phyloP scores from a whole-genome alignment of 441 rosid genomes.

The Erodium moschatum region DNA sequence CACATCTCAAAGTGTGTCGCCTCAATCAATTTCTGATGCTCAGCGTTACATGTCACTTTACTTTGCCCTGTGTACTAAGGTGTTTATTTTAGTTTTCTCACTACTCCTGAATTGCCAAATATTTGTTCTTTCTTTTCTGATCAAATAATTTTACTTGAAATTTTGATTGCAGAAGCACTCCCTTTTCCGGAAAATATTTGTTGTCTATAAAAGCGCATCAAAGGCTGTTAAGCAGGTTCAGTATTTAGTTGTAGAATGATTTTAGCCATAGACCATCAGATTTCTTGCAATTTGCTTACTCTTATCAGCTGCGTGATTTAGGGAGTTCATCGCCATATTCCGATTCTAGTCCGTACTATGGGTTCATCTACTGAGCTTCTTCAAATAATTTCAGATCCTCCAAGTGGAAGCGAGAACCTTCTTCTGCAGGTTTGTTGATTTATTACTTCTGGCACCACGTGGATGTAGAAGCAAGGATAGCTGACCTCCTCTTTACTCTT shows the following conservation, averaged over 20 bases:
- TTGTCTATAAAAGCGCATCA: constrained; percentile 52
- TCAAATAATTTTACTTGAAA: constrained; percentile 17
- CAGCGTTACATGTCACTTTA: constrained; percentile 87
- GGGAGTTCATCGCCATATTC: constrained; percentile 90
- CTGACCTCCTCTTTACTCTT: constrained; percentile 21
- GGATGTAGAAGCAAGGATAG: constrained; percentile 17
- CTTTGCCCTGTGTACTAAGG: constrained; percentile 99
- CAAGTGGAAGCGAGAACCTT: constrained; percentile 81
- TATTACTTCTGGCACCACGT: constrained; percentile 17
- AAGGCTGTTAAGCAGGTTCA: constrained; percentile 77
- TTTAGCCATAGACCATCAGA: constrained; percentile 15
- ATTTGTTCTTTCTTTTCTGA: constrained; percentile 11
- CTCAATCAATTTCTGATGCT: constrained; percentile 54
- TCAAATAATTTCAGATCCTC: constrained; percentile 88
- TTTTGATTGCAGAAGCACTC: constrained; percentile 76
- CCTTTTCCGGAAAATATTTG: constrained; percentile 72
- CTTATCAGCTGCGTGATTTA: constrained; percentile 34
- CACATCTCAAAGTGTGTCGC: constrained; percentile 31
- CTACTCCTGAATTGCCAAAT: constrained; percentile 15
- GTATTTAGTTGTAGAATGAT: constrained; percentile 14
- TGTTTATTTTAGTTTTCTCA: constrained; percentile 23
- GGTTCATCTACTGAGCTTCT: constrained; percentile 87
- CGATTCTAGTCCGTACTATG: constrained; percentile 90
- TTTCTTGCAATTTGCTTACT: constrained; percentile 19
- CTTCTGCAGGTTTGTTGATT: constrained; percentile 59